Base-by-base conservation (phyloP, 2,329 filamentous ascomycete genomes). In the Nemania sp. region DNA sequence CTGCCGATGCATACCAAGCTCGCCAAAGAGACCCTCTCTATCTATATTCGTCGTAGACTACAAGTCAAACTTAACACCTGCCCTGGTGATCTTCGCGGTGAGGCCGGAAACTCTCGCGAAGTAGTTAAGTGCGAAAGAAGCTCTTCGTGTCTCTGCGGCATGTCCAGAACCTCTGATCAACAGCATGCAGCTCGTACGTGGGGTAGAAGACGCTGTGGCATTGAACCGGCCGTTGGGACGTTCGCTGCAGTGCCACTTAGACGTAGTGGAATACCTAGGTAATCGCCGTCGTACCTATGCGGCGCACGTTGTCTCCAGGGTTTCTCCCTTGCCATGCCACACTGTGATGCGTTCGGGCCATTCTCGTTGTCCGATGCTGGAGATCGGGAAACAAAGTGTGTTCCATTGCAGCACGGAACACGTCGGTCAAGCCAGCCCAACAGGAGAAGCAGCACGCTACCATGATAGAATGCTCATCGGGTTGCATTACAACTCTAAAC, bases 111-210 rank as follows among this genome's bases (percentile, higher is more conserved):
- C 10, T 2, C 52, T 43, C 15, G 38, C 52, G 22, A 45, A 47
- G 24, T 52, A 29, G 45, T 6, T 49, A 49, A 22, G 20, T 52
- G 26, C 22, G 58, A 53, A 59, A 62, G 51, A 56, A n/a, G 18
- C 41, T 24, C n/a, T 60, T n/a, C 57, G 15, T 52, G 47, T 26
- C 49, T 67, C 59, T 59, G 35, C 43, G 41, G 27, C 20, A 29
- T 27, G 22, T 62, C 61, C 68, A 70, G 61, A 68, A 58, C 67
- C 51, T 70, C 32, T 61, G 69, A 66, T 68, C 62, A 41, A 59
- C 64, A 29, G 22, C 61, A 53, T 64, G 57, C 62, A 67, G 26
- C 13, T 32, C 49, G 27, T 35, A 52, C 24, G 47, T 51, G 55
- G 52, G 35, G 32, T 27, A 45, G 38, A 32, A 29, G 51, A 58